A percentile compares a stretch with the other conserved stretches of the same genome.
These are phyloP conservation scores for Pseudocercospora ulei DNA, from an alignment of 2,329 filamentous ascomycete genomes.

Conservation along the genomic window DNA sequence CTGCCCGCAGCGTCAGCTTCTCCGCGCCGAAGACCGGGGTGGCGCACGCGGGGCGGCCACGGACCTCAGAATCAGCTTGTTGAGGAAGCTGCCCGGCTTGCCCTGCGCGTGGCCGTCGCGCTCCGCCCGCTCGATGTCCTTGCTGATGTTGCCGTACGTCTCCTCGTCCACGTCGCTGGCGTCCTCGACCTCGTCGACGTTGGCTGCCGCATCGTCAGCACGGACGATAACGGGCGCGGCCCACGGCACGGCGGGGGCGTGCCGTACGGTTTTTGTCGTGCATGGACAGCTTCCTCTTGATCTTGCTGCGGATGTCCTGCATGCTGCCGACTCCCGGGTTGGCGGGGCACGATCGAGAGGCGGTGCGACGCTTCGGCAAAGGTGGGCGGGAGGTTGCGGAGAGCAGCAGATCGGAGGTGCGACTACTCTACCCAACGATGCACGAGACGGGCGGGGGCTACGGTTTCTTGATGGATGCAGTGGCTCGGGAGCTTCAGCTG, in stretches of 20 bases:
- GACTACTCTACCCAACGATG: too few species aligned
- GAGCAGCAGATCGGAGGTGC: too few species aligned
- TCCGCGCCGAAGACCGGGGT: not conserved
- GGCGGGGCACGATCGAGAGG: too few species aligned
- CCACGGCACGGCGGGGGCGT: not conserved
- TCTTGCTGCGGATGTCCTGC: conserved; percentile 33
- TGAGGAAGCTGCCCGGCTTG: conserved; percentile 34
- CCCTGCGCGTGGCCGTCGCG: conserved; percentile 29
- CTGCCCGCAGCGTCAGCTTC: conserved; percentile 24
- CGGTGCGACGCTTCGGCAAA: too few species aligned
- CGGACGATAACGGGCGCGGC: not conserved
- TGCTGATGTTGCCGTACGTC: conserved; percentile 33
- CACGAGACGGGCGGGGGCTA: too few species aligned
- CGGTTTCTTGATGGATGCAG: too few species aligned
- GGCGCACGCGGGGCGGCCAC: not conserved
- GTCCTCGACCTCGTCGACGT: conserved; percentile 30
- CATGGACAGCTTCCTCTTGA: conserved; percentile 35
- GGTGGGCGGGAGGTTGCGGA: too few species aligned
- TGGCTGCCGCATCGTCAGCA: conserved; percentile 19
- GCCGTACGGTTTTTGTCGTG: conserved; percentile 34
- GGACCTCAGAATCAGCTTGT: conserved; percentile 28
- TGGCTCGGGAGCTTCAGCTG: too few species aligned
- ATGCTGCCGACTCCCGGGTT: too few species aligned
- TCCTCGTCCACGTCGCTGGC: conserved; percentile 35
- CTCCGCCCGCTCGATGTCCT: conserved; percentile 33